Base-by-base conservation (phyloP, 805 yeast species). In the Yarrowia sp. region DNA sequence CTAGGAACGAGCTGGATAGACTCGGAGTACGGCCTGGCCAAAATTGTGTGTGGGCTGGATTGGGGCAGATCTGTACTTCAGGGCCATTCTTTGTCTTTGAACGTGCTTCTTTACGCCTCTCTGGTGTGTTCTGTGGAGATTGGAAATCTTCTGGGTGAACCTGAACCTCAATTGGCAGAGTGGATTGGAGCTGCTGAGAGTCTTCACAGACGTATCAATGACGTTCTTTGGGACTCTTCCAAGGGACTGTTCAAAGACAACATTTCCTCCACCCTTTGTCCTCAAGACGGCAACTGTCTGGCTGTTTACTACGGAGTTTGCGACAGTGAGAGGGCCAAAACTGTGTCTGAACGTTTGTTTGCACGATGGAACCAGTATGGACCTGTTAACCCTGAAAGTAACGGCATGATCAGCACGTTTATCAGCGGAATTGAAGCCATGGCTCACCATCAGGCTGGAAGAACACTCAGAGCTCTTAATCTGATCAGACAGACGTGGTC, bases 231-330 rank as follows among this genome's bases (percentile, higher is more conserved):
- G 58, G 40, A 33, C 21, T 4, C 40, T 0, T 21, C 22, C 1
- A 22, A n/a, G 17, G 58, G 58, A 2, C 22, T 51, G 7, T 51
- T 21, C 32, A 51, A 35, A 14, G 58, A 51, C 22, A 33, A 22
- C n/a, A 6, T 51, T 11, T 4, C 30, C 4, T 33, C 40, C 12
- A 24, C 41, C 3, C 30, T 51, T 2, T 51, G n/a, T 10, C 58
- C 58, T 12, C 58, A 51, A n/a, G 58, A 51, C n/a, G 58, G 58
- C n/a, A 51, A 51, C 41, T 33, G 30, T 21, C 41, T 51, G 22
- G 58, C 41, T 10, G 14, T 51, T 3, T 51, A 51, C 21, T 51
- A 51, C 7, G 58, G 58, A 10, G 41, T 51, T 1, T 33, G 41
- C 10, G 58, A 51, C 8, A 11, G 30, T 9, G 58, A 51, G 7